Evolutionary conservation across 2,329 filamentous ascomycete genomes (phyloP), one percentile per base, ranked within the genome.

Genomic region (Sphaerulina populicola): DNA sequence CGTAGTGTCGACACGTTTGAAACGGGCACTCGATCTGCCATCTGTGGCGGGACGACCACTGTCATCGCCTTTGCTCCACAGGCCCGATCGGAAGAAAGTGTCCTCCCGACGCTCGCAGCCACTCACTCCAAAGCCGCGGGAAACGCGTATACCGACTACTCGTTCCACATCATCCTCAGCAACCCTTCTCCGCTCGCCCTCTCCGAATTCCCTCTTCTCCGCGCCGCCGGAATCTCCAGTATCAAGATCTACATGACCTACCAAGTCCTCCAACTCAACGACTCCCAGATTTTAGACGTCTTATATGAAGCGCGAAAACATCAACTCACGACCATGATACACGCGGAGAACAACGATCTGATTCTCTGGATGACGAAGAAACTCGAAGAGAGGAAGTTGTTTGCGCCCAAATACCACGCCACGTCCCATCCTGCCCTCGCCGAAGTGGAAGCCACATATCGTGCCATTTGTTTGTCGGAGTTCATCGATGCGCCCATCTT

Each of bases 361-460:
- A 73, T 79, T 33, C 69, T 75, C 45, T 78, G 74, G 75, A 73
- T 78, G 53, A 78, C 75, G 1, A 69, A 71, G 35, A 74, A 76
- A 47, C 71, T 79, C 11, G 76, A 78, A 54, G 69, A 72, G 43
- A 67, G 69, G 29, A 68, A 71, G 18, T 62, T 76, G 4, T 72
- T 74, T 40, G 74, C 70, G 2, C 76, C 76, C 1, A 75, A 74
- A 53, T 78, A 77, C 56, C 76, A 78, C 56, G 72, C 71, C 6
- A 71, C 70, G 9, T 73, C 71, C 4, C 73, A 76, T 31, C 74
- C 75, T 3, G 70, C 72, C 0, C 65, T 77, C 35, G 73, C 75
- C 7, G 76, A 78, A 51, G 68, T 70, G 38, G 76, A 78, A 62
- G 76, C 75, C 2, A 78, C 75, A 1, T 75, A 77, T 56, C 69